Conservation (phyloP, 129 eudicot species). For the Calendula officinalis region DNA sequence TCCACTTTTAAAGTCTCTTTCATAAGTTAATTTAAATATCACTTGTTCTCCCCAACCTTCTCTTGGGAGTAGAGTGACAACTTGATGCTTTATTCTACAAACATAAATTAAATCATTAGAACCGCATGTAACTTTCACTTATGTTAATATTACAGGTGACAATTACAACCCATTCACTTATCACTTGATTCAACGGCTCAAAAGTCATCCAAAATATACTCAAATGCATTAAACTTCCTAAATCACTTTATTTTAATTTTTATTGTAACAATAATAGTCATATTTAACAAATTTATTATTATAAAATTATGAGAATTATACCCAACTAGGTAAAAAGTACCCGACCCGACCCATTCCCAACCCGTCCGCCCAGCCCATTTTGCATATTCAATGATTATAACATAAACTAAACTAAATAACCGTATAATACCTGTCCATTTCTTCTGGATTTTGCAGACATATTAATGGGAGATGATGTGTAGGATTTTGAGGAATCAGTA, state of each 20-base stretch:
- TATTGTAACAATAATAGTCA: background rate
- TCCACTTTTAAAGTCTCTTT: constrained; percentile 12
- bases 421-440: constrained; percentile 27
- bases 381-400: background rate
- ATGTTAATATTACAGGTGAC: background rate
- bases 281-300: background rate
- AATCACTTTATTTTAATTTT: too few species aligned
- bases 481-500: constrained; percentile 34
- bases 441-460: constrained; percentile 30
- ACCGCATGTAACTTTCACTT: background rate
- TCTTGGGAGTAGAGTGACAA: constrained; percentile 29
- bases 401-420: background rate
- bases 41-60: constrained; percentile 49
- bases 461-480: constrained; percentile 26
- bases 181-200: background rate
- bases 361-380: too few species aligned
- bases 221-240: background rate
- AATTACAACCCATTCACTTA: background rate
- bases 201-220: background rate
- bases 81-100: constrained; percentile 42
- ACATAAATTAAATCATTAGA: background rate
- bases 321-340: background rate
- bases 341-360: too few species aligned
- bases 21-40: constrained; percentile 20
- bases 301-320: background rate